Percentiles rank a stretch among this genome's conserved stretches.
phyloP scores from a whole-genome alignment of 2,329 filamentous ascomycete species.

The Davidsoniella virescens region DNA sequence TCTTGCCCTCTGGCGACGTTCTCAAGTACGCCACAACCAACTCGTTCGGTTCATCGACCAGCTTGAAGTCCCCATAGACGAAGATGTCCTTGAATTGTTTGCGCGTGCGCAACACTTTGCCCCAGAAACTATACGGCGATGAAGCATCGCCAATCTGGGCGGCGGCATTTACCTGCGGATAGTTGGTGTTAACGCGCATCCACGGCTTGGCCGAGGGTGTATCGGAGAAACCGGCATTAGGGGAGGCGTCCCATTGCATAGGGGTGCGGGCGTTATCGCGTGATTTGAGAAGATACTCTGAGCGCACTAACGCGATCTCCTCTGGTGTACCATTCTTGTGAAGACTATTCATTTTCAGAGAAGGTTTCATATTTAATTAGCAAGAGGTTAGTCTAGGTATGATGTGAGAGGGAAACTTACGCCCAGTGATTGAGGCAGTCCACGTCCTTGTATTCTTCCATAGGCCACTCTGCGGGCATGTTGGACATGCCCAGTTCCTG shows the following conservation, averaged over 20 bases:
- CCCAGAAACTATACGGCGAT: constrained; percentile 47
- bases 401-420: constrained; percentile 17
- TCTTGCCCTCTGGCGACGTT: constrained; percentile 18
- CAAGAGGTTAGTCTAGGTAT: not conserved
- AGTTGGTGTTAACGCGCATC: constrained; percentile 55
- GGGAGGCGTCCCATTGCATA: constrained; percentile 50
- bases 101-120: constrained; percentile 38
- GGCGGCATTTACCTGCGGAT: constrained; percentile 44
- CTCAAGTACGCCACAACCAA: constrained; percentile 25
- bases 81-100: constrained; percentile 46
- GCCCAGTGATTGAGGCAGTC: constrained; percentile 38
- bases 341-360: constrained; percentile 17
- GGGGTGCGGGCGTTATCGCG: constrained; percentile 57
- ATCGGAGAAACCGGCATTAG: constrained; percentile 49
- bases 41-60: constrained; percentile 19
- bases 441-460: constrained; percentile 54
- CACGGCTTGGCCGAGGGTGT: constrained; percentile 34
- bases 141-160: constrained; percentile 29
- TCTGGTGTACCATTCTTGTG: constrained; percentile 24
- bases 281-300: constrained; percentile 39
- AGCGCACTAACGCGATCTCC: constrained; percentile 22
- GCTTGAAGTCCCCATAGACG: constrained; percentile 40
- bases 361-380: not conserved
- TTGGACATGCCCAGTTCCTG: constrained; percentile 55
- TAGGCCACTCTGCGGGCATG: constrained; percentile 41